phyloP scores from a whole-genome alignment of 148 eudicot species.

The Fagopyrum homotropicum region DNA sequence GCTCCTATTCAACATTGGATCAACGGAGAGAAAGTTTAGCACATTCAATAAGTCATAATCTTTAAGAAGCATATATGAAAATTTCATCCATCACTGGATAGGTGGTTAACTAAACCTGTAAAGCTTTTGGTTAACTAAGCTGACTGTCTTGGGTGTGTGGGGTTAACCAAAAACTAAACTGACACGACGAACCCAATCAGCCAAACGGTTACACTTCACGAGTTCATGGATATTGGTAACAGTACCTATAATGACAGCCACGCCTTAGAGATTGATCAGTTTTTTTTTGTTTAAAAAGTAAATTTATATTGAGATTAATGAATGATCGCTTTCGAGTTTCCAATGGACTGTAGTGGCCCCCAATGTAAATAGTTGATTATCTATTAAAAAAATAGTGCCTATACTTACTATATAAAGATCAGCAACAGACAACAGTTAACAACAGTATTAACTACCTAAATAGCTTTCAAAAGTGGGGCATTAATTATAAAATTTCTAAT shows the following conservation, averaged over 20 bases:
- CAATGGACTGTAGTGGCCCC: not conserved
- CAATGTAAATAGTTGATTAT: not conserved
- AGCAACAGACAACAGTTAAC: not conserved
- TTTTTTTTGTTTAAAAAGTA: no score
- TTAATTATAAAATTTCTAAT: not conserved
- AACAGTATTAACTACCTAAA: not conserved
- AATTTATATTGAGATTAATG: no score
- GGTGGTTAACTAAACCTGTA: no score
- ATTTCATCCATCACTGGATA: not conserved
- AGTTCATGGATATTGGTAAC: no score
- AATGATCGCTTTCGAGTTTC: not conserved
- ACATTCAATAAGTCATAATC: not conserved
- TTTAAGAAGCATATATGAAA: not conserved
- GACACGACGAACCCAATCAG: no score
- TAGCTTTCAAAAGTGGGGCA: constrained; percentile 1
- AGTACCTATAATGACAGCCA: no score
- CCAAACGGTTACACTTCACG: no score
- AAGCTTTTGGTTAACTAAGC: no score
- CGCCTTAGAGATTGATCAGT: no score
- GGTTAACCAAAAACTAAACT: no score
- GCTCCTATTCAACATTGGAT: constrained; percentile 53
- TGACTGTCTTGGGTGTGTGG: no score
- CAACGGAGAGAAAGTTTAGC: not conserved
- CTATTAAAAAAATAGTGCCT: not conserved
- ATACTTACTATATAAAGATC: not conserved